Base-by-base conservation (phyloP, 1,284 basidiomycete genomes). In the Pseudozyma pruni region DNA sequence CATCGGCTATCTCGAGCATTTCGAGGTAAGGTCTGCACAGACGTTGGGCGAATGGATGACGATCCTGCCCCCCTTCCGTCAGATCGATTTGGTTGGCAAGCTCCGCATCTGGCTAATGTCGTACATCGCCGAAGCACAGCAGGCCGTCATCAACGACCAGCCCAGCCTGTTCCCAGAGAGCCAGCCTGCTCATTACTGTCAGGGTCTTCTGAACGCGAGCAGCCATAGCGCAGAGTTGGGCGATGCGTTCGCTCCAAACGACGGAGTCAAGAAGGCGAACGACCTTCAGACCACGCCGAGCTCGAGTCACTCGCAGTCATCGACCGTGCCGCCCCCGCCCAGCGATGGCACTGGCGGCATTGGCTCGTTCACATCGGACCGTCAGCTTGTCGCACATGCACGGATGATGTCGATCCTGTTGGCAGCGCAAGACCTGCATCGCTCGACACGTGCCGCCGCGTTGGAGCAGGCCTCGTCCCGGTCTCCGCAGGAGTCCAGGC, bases 101-200 rank as follows among this genome's bases (percentile, higher is more conserved):
- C 43, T 75, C 5, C 59, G 77, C 22, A 75, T 79, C 48, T 78
- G 75, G 73, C 60, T 79, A 29, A 75, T 70, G 68, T 73, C 74
- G 19, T 79, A 76, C 51, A 53, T 72, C 34, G 67, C 76, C 7
- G 77, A 79, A 55, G 74, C 68, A 11, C 74, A 75, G 29, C 75
- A 77, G 38, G 63, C 69, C n/a, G 67, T 74, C 42, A 70, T 79
- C 47, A 53, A 70, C 29, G 67, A 77, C 40, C 54, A 64, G 40
- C 66, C 70, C 1, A 64, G 57, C 33, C 35, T 76, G 25, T 64
- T 70, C 19, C 73, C 76, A 4, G 64, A 54, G 8, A 52, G 50
- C 43, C 45, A 54, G 10, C 75, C 76, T 0, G 52, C 62, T 8
- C 71, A 63, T 23, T 75, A 78, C 61, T 72, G 72, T 35, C 66